A percentile compares a stretch with the other conserved stretches of the same genome.
phyloP scores from a whole-genome alignment of 2,329 filamentous ascomycete species.

The Fusarium dimerum region DNA sequence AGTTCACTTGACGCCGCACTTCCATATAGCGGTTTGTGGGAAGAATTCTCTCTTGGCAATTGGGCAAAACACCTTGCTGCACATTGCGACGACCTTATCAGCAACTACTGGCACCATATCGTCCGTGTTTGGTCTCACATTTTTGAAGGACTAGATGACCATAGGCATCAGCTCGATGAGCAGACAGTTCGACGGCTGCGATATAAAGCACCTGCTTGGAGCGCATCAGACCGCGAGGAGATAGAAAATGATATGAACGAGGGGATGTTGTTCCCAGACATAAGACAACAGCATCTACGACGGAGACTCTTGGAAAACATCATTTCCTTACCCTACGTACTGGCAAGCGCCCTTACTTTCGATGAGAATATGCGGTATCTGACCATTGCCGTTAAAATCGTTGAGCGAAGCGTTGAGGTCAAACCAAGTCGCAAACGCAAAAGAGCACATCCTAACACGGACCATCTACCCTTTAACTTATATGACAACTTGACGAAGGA shows the following conservation, averaged over 20 bases:
- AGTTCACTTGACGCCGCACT: background rate
- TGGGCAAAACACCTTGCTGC: conserved; percentile 7
- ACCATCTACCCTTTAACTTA: background rate
- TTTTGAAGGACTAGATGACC: background rate
- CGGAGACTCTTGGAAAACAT: conserved; percentile 1
- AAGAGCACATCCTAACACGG: background rate
- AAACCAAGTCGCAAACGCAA: conserved; percentile 1
- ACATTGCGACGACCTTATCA: conserved; percentile 1
- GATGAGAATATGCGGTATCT: conserved; percentile 8
- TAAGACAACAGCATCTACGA: background rate
- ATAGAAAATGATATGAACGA: background rate
- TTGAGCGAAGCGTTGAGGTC: conserved; percentile 2
- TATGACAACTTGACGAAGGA: conserved; percentile 2
- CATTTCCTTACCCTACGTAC: background rate
- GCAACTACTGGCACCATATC: background rate
- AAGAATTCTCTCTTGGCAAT: conserved; percentile 4
- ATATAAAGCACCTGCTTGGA: conserved; percentile 1
- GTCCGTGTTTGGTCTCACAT: background rate
- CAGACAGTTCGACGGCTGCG: background rate
- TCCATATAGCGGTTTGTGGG: conserved; percentile 3
- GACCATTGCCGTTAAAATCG: conserved; percentile 2
- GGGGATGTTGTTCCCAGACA: conserved; percentile 2
- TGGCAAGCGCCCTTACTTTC: conserved; percentile 5
- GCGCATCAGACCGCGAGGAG: background rate
- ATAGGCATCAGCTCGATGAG: background rate